phyloP scores from a whole-genome alignment of 2,329 filamentous ascomycete species.

The Aspergillus chevalieri region DNA sequence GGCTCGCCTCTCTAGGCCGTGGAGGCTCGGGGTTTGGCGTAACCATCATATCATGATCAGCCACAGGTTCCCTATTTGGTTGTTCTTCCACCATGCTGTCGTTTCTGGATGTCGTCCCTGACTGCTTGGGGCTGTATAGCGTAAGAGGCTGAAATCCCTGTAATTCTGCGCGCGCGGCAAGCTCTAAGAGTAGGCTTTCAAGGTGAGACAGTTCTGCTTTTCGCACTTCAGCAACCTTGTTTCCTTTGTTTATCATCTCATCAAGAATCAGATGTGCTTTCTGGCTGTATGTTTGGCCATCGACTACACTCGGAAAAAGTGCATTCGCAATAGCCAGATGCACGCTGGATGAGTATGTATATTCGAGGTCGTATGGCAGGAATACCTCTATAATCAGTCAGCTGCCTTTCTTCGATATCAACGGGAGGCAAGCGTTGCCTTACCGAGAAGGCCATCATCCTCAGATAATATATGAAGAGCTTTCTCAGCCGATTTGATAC shows the following conservation, averaged over 20 bases:
- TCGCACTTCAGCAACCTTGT: constrained; percentile 24
- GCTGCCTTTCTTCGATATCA: not conserved
- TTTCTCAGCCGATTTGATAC: constrained; percentile 39
- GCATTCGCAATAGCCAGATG: constrained; percentile 34
- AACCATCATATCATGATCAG: not conserved
- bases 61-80: not conserved
- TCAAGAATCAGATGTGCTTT: constrained; percentile 25
- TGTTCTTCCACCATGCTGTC: not conserved
- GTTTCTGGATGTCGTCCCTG: not conserved
- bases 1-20: not conserved
- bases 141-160: constrained; percentile 22
- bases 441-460: constrained; percentile 33
- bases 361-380: constrained; percentile 36
- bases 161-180: constrained; percentile 18
- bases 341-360: constrained; percentile 30
- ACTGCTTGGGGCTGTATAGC: constrained; percentile 2
- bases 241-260: constrained; percentile 30
- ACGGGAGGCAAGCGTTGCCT: not conserved
- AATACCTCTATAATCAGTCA: constrained; percentile 26
- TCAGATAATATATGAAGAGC: constrained; percentile 31
- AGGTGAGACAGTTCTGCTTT: constrained; percentile 25
- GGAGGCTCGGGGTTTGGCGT: constrained; percentile 1
- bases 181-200: constrained; percentile 22
- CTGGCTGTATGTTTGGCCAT: constrained; percentile 15
- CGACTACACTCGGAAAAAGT: constrained; percentile 27